phyloP scores from a whole-genome alignment of 257 asterid genomes.

The Penstemon davidsonii region DNA sequence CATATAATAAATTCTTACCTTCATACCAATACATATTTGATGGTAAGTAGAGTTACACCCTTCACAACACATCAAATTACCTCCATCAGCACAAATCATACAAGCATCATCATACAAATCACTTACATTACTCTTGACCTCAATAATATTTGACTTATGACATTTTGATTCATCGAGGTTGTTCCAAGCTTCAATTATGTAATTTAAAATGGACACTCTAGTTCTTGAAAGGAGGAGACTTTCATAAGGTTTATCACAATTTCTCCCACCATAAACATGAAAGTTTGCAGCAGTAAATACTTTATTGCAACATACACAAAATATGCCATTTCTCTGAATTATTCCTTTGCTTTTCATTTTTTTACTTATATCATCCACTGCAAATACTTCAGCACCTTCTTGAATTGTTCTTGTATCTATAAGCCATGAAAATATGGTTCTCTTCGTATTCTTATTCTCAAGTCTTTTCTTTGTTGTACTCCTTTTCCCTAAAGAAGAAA shows the following conservation, averaged over 20 bases:
- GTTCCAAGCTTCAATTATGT: constrained; percentile 47
- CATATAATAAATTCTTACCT: constrained; percentile 17
- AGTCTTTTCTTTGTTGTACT: too few relatives aligned
- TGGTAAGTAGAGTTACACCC: constrained; percentile 58
- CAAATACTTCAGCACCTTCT: constrained; percentile 34
- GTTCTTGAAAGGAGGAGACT: constrained; percentile 12
- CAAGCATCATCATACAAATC: constrained; percentile 55
- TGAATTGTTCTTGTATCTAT: constrained; percentile 34
- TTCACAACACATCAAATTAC: constrained; percentile 56
- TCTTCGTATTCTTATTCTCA: too few relatives aligned
- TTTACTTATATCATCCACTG: not conserved
- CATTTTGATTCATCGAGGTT: constrained; percentile 28
- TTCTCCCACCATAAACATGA: constrained; percentile 37
- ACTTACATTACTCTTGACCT: constrained; percentile 7
- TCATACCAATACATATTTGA: constrained; percentile 41
- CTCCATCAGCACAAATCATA: constrained; percentile 61
- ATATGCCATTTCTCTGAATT: constrained; percentile 43
- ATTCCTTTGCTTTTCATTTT: not conserved
- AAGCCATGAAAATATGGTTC: constrained; percentile 52
- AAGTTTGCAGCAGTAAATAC: constrained; percentile 33
- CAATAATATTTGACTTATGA: constrained; percentile 28
- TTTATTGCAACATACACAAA: constrained; percentile 46
- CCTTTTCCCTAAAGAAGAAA: too few relatives aligned
- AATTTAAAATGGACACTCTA: constrained; percentile 28
- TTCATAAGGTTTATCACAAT: constrained; percentile 33